phyloP scores from a whole-genome alignment of 352 stramenopile species.

The Phytophthora uliginosa region DNA sequence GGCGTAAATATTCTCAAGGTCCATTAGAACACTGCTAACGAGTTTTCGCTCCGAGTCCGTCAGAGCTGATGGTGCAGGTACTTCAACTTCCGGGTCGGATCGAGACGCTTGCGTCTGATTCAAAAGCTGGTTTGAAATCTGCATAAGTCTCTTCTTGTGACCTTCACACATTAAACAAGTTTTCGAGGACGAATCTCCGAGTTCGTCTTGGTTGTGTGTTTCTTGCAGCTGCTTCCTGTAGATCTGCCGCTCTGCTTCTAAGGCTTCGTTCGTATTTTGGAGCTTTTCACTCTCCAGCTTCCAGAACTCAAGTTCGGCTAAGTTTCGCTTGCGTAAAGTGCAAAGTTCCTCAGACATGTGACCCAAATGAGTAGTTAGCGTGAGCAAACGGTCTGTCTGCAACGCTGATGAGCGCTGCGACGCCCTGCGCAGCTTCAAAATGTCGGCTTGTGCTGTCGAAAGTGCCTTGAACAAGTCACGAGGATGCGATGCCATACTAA shows the following conservation, averaged over 20 bases:
- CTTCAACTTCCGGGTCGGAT: conserved; percentile 18
- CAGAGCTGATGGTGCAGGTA: conserved; percentile 17
- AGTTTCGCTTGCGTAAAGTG: conserved; percentile 73
- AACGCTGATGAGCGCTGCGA: conserved; percentile 63
- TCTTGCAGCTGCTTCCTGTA: conserved; percentile 43
- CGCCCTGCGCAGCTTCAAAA: conserved; percentile 51
- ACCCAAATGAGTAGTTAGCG: conserved; percentile 65
- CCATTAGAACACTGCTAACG: conserved; percentile 49
- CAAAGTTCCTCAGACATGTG: conserved; percentile 78
- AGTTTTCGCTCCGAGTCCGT: conserved; percentile 51
- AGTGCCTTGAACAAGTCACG: conserved; percentile 75
- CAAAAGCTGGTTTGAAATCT: conserved; percentile 58
- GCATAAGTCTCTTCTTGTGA: conserved; percentile 59
- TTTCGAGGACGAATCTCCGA: background rate
- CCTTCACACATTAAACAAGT: conserved; percentile 59
- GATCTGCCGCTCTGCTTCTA: conserved; percentile 47
- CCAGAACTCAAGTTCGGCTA: conserved; percentile 70
- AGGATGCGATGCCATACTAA: conserved; percentile 67
- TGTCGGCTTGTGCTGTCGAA: conserved; percentile 53
- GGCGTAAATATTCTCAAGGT: conserved; percentile 60
- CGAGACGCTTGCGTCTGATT: conserved; percentile 9
- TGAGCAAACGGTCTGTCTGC: conserved; percentile 72
- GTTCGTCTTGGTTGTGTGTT: conserved; percentile 18
- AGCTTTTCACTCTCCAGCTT: conserved; percentile 76
- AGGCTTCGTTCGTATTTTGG: conserved; percentile 57